A percentile compares a stretch with the other conserved stretches of the same genome.
Conservation (phyloP, 2,329 filamentous ascomycete genomes). For the Fusarium penzigii region DNA sequence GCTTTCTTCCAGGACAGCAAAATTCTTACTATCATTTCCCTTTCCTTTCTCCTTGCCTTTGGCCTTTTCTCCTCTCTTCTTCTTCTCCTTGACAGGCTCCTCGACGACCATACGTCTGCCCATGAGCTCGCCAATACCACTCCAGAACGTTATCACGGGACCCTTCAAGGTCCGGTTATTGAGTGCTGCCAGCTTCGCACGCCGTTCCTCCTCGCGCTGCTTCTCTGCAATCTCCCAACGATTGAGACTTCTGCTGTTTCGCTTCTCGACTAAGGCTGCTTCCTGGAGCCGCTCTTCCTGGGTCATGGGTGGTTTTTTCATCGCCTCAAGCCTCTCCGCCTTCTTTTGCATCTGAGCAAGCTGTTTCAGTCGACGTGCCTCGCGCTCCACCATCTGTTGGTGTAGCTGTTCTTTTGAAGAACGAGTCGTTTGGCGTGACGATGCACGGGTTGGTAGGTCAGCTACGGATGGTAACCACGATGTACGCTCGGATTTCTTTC, state of each 20-base stretch:
- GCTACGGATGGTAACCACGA: constrained; percentile 58
- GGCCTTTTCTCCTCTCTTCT: constrained; percentile 41
- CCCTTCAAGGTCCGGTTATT: constrained; percentile 85
- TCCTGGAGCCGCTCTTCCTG: constrained; percentile 83
- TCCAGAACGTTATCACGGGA: constrained; percentile 90
- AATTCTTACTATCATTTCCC: constrained; percentile 30
- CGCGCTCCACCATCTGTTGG: constrained; percentile 72
- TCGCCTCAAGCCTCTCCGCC: constrained; percentile 69
- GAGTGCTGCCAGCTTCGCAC: constrained; percentile 80
- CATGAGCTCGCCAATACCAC: constrained; percentile 82
- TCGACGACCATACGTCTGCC: constrained; percentile 67
- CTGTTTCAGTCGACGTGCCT: constrained; percentile 70
- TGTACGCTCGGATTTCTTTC: constrained; percentile 61
- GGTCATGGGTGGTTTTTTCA: constrained; percentile 79
- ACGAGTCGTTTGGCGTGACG: constrained; percentile 58
- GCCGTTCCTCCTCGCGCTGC: constrained; percentile 79
- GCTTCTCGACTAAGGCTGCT: constrained; percentile 78
- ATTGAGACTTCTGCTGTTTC: constrained; percentile 87
- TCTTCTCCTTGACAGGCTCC: constrained; percentile 62
- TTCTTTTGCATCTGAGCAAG: constrained; percentile 67
- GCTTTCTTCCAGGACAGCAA: constrained; percentile 4
- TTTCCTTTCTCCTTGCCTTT: constrained; percentile 27
- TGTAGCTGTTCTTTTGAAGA: constrained; percentile 64
- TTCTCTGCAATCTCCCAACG: constrained; percentile 94
- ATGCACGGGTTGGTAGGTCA: constrained; percentile 60